Evolutionary conservation across 805 yeast genomes (phyloP).

Genomic region (Ogataea nakhonphanomensis): DNA sequence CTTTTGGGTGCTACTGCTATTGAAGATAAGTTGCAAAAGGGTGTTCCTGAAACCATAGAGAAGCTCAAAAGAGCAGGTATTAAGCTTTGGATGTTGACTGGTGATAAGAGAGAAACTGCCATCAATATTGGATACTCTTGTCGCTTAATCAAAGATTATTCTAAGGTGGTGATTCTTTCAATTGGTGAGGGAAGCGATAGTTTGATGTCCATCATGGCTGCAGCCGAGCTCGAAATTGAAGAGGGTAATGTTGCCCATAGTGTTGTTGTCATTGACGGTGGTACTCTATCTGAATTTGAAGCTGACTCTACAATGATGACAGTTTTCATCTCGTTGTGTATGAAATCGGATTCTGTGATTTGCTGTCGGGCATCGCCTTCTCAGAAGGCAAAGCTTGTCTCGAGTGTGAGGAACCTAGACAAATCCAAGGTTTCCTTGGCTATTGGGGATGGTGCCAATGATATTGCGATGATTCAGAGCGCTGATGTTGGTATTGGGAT

Average conservation of each 20-base stretch:
- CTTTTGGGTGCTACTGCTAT: constrained; percentile 93
- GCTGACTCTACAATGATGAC: constrained; percentile 67
- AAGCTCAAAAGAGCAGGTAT: constrained; percentile 90
- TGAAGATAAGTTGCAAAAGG: constrained; percentile 93
- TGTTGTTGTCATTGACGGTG: constrained; percentile 95
- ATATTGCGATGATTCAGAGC: constrained; percentile 97
- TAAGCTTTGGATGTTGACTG: constrained; percentile 97
- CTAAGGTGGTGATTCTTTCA: constrained; percentile 73
- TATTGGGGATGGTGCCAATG: constrained; percentile 99
- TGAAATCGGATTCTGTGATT: constrained; percentile 84
- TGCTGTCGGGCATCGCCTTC: constrained; percentile 97
- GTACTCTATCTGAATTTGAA: constrained; percentile 71
- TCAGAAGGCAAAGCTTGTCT: constrained; percentile 89
- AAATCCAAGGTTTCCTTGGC: constrained; percentile 81
- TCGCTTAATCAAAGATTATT: constrained; percentile 85
- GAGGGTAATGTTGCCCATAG: constrained; percentile 84
- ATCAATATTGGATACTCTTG: constrained; percentile 96
- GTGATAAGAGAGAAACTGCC: constrained; percentile 97
- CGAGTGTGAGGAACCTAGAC: constrained; percentile 68
- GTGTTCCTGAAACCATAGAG: constrained; percentile 95
- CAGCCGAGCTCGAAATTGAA: constrained; percentile 70
- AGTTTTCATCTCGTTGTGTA: constrained; percentile 78
- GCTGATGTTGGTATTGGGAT: constrained; percentile 98
- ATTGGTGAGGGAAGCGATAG: constrained; percentile 41
- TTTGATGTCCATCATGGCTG: constrained; percentile 63